A percentile compares a stretch with the other conserved stretches of the same genome.
Evolutionary conservation across 345 rosid genomes (phyloP).

Genomic region (Physaria fendleri): DNA sequence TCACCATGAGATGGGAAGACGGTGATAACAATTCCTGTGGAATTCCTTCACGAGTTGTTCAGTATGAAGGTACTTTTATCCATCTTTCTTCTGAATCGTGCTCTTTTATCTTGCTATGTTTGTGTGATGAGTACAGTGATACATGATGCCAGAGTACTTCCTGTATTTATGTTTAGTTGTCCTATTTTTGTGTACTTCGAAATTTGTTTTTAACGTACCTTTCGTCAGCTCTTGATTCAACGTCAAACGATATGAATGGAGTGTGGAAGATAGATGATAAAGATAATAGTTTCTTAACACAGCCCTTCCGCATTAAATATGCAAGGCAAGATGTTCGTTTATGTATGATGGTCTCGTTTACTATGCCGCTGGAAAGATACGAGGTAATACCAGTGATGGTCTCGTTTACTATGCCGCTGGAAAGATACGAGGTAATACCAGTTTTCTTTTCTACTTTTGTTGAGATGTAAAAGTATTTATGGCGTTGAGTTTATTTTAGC

Average conservation of each 20-base stretch:
- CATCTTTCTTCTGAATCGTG: neutral
- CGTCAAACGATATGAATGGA: slow-evolving; percentile 53
- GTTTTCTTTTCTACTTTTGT: neutral
- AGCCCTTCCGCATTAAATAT: slow-evolving; percentile 85
- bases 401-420: slow-evolving; percentile 62
- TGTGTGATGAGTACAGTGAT: neutral
- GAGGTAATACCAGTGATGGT: slow-evolving; percentile 56
- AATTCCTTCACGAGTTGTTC: slow-evolving; percentile 84
- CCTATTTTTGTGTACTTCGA: neutral
- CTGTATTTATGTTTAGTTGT: neutral
- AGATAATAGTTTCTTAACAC: slow-evolving; percentile 84
- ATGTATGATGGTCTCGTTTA: slow-evolving; percentile 72
- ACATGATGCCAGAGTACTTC: neutral
- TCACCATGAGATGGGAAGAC: slow-evolving; percentile 87
- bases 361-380: slow-evolving; percentile 48
- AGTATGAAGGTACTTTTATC: slow-evolving; percentile 71
- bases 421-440: slow-evolving; percentile 58
- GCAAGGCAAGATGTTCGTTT: slow-evolving; percentile 89
- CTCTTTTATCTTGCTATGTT: neutral
- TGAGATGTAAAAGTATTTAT: no score
- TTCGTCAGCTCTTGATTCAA: slow-evolving; percentile 63
- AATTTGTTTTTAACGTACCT: neutral
- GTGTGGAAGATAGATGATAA: slow-evolving; percentile 87
- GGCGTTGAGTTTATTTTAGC: neutral
- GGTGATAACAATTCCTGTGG: slow-evolving; percentile 39